Base-by-base conservation (phyloP, 139 green algal genomes). In the Coelastrella sp. region DNA sequence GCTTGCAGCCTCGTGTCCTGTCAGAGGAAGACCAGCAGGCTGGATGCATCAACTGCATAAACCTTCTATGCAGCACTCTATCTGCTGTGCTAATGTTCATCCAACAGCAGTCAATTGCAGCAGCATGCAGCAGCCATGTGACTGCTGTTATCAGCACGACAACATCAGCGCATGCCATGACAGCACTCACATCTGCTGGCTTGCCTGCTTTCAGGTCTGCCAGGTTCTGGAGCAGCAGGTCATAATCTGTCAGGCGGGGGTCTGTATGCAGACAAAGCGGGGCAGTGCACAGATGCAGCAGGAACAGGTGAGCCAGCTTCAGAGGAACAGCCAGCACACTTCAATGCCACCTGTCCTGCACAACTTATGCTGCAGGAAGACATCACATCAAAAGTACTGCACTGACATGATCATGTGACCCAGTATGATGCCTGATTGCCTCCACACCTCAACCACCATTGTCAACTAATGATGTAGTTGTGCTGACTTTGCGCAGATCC, bases 211-310 rank as follows among this genome's bases (percentile, higher is more conserved):
- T 92, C n/a, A 99, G 86, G 59, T 97, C 94, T 49, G 91, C 35
- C 66, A 99, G 93, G 94, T 99, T 99, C 0, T 93, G 56, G 63
- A 99, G 89, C 90, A 99, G 95, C 22, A 94, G 94, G 22, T 99
- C 96, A 84, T 99, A 99, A 92, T 99, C 98, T 6, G 97, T 99
- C 80, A 99, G 93, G 25, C 98, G 94, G 6, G 98, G 98, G 88
- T 99, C 97, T 96, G 93, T 60, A 73, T 35, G 19, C 17, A 75
- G 63, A 6, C 25, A 59, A 58, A 89, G 19, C 57, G 56, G 81
- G 35, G 35, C 35, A 49, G 35, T 49, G 35, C 35, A 49, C 82
- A 87, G 61, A 60, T 56, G 15, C 78, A 70, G 49, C 78, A 78
- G 70, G 70, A 19, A 78, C 35, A 78, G 63, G 63, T 72, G 3